Base-by-base conservation (phyloP, 768 basidiomycete genomes). In the Tylopilus subfusipes region DNA sequence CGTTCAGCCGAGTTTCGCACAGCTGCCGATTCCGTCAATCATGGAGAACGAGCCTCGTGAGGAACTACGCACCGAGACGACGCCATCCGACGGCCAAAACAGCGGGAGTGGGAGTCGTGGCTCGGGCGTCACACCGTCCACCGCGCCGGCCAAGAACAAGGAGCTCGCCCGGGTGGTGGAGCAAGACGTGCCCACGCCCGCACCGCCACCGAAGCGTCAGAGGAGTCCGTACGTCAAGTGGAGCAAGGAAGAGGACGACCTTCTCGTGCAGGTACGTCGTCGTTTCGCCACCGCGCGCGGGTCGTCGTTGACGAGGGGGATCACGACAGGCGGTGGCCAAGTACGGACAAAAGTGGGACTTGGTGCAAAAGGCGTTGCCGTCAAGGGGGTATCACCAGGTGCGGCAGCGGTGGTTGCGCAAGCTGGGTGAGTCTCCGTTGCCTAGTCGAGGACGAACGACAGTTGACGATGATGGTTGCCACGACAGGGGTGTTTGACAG, bases 361-460 rank as follows among this genome's bases (percentile, higher is more conserved):
- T 75, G 46, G 73, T 77, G 29, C 74, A 75, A 63, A 74, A 73
- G 44, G 71, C 71, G 9, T 53, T 76, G 42, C 72, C 73, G 21
- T 73, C 72, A 34, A 60, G 75, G 46, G 72, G 75, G 2, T 75
- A 75, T 48, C 75, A 76, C 49, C 74, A 76, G 60, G 75, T 76
- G 39, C 71, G 74, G 3, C 74, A 75, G 48, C 65, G 75, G n/a
- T 76, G 75, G 73, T 60, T 75, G 50, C 65, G 74, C 42, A 76
- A 75, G 53, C 51, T 75, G 2, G 73, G 75, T 70, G 42, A 40
- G 70, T 49, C 31, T 14, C 11, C 5, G 3, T 25, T 16, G 4
- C 22, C 13, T 10, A 36, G 25, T 21, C 27, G 12, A 36, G 25
- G n/a, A 21, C n/a, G n/a, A n/a, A n/a, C n/a, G n/a, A n/a, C n/a